Percentiles rank a stretch among this genome's conserved stretches.
Evolutionary conservation across 2,329 filamentous ascomycete species (phyloP).

Genomic region (Cordyceps tenuipes): DNA sequence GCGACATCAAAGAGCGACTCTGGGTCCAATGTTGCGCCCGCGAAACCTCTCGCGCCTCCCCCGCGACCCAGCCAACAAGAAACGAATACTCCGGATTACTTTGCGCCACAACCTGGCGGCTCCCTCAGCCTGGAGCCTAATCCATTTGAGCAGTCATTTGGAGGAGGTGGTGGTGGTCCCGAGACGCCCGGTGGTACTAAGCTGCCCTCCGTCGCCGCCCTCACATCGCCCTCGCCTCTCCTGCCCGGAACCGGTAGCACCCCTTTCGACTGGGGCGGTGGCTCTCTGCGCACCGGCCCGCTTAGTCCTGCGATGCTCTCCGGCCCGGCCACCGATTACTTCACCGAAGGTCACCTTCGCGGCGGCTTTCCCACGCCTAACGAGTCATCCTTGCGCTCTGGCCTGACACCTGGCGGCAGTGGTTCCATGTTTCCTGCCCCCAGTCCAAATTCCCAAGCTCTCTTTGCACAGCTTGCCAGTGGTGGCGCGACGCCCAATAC

Average conservation of each 20-base stretch:
- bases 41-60: slow-evolving; percentile 62
- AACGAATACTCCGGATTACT: slow-evolving; percentile 59
- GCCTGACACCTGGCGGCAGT: slow-evolving; percentile 86
- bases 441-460: slow-evolving; percentile 75
- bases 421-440: slow-evolving; percentile 95
- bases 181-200: slow-evolving; percentile 80
- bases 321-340: slow-evolving; percentile 79
- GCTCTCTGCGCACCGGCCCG: slow-evolving; percentile 83
- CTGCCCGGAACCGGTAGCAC: slow-evolving; percentile 65
- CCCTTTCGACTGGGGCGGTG: slow-evolving; percentile 69
- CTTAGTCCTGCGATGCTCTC: slow-evolving; percentile 96
- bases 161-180: slow-evolving; percentile 46
- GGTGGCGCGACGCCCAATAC: slow-evolving; percentile 84
- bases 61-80: slow-evolving; percentile 53
- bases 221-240: slow-evolving; percentile 83
- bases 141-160: slow-evolving; percentile 94
- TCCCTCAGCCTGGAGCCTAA: slow-evolving; percentile 77
- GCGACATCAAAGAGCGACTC: slow-evolving; percentile 39
- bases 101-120: slow-evolving; percentile 46
- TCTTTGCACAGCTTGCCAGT: slow-evolving; percentile 71
- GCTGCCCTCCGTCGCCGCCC: slow-evolving; percentile 78
- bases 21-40: slow-evolving; percentile 48
- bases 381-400: slow-evolving; percentile 87
- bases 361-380: slow-evolving; percentile 90
- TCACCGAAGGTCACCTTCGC: slow-evolving; percentile 69